Conservation (phyloP, 768 basidiomycete genomes). For the Lyophyllum semitale region DNA sequence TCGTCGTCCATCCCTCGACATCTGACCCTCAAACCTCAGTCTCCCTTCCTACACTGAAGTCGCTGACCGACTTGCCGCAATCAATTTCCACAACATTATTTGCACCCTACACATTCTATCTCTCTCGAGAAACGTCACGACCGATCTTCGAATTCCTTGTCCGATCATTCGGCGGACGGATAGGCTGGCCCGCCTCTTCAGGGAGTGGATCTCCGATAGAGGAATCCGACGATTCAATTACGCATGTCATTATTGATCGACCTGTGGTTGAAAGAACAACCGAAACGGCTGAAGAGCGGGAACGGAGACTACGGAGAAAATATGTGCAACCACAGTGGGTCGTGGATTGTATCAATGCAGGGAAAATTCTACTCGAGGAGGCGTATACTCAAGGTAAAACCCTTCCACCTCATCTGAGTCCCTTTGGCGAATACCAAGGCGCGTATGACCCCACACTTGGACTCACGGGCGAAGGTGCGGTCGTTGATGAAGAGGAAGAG, state of each 20-base stretch:
- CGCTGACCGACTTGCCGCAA: constrained; percentile 61
- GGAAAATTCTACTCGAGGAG: constrained; percentile 82
- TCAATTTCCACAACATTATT: constrained; percentile 69
- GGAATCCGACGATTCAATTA: constrained; percentile 81
- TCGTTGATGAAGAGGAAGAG: constrained; percentile 30
- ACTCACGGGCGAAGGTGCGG: constrained; percentile 32
- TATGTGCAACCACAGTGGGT: constrained; percentile 98
- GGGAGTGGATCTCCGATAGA: constrained; percentile 81
- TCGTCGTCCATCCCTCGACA: constrained; percentile 60
- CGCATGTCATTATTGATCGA: constrained; percentile 94
- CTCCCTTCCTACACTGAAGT: constrained; percentile 68
- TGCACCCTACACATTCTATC: constrained; percentile 84
- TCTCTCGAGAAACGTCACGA: constrained; percentile 91
- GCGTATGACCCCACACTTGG: constrained; percentile 70
- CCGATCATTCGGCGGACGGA: constrained; percentile 87
- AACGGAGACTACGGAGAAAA: constrained; percentile 68
- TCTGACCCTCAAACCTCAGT: constrained; percentile 45
- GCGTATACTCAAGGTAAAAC: constrained; percentile 82
- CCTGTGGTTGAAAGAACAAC: constrained; percentile 55
- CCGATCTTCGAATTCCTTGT: constrained; percentile 93
- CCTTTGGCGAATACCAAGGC: constrained; percentile 82
- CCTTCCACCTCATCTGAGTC: constrained; percentile 93
- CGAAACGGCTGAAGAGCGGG: constrained; percentile 60
- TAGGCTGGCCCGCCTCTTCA: constrained; percentile 86
- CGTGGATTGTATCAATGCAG: constrained; percentile 91